Conservation (phyloP, 352 stramenopile species). For the Phytophthora kernoviae region DNA sequence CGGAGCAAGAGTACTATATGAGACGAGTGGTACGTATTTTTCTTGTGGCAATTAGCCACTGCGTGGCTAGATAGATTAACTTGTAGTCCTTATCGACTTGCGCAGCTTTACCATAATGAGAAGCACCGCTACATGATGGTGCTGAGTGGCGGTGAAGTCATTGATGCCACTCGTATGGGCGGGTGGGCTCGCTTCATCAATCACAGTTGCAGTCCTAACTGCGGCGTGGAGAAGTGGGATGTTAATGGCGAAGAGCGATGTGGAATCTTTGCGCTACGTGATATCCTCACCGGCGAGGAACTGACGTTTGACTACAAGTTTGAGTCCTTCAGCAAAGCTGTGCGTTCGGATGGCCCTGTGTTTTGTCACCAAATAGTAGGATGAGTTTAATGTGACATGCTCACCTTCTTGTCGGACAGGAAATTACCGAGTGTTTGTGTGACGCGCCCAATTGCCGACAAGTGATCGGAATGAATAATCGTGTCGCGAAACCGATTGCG, state of each 20-base stretch:
- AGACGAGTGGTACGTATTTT: constrained; percentile 58
- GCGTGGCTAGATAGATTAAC: background rate
- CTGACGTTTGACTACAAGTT: constrained; percentile 96
- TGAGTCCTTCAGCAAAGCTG: constrained; percentile 32
- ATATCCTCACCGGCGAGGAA: constrained; percentile 92
- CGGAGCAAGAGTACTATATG: constrained; percentile 83
- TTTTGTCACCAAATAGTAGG: too few relatives aligned
- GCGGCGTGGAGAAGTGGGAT: constrained; percentile 94
- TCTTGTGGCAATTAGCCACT: background rate
- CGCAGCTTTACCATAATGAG: constrained; percentile 79
- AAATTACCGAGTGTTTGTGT: constrained; percentile 77
- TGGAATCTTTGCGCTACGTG: constrained; percentile 93
- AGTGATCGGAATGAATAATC: constrained; percentile 78
- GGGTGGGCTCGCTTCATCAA: constrained; percentile 96
- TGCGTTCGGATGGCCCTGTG: constrained; percentile 10
- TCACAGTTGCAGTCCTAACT: constrained; percentile 95
- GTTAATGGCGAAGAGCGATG: constrained; percentile 93
- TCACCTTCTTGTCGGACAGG: constrained; percentile 34
- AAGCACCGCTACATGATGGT: constrained; percentile 89
- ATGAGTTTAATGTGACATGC: background rate
- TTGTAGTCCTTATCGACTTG: background rate
- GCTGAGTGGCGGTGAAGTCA: constrained; percentile 82
- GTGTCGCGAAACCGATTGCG: constrained; percentile 29
- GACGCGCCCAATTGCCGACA: constrained; percentile 66
- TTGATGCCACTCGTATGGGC: constrained; percentile 90